Base-by-base conservation (phyloP, 1,284 basidiomycete genomes). In the Ganoderma lingzhi region DNA sequence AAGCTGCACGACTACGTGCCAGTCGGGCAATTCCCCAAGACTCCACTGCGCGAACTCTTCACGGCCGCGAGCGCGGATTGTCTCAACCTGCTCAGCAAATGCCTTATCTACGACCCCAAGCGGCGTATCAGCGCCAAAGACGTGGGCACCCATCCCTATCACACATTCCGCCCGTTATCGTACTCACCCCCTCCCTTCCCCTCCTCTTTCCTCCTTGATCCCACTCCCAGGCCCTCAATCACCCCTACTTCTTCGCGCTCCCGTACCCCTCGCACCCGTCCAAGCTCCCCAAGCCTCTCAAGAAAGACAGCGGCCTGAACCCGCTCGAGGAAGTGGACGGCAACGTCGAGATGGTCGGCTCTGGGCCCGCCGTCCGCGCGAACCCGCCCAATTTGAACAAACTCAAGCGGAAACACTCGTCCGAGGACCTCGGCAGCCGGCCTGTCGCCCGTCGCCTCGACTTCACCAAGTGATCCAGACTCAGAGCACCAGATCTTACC, bases 21-120 rank as follows among this genome's bases (percentile, higher is more conserved):
- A 9, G 90, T 95, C 28, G 93, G 93, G 65, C 91, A 93, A 76
- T 94, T 95, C 75, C 93, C 94, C 0, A 94, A 92, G 76, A 89
- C 92, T 60, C 93, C 93, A 15, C 84, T 98, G 42, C 90, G 93
- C 44, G 90, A 93, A 75, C 87, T 98, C 48, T 97, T 99, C 82
- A 94, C 95, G 0, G 97, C 97, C 1, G 95, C 97, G 0, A 95
- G 91, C 56, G 87, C 90, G 6, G 96, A 98, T 73, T 91, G 96
- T 0, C 85, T 99, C 48, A 96, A 96, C 74, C 86, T 99, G 14
- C 86, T 98, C 45, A 85, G 84, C 69, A 91, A 90, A 77, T 93
- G 95, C 75, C 84, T 99, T 19, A 84, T 88, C 8, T 98, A 94
- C 77, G 96, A 99, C 77, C 98, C 98, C 8, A 85, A 89, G 44